Evolutionary conservation across 75 land plant species (phyloP).

Genomic region (Pinus taeda): DNA sequence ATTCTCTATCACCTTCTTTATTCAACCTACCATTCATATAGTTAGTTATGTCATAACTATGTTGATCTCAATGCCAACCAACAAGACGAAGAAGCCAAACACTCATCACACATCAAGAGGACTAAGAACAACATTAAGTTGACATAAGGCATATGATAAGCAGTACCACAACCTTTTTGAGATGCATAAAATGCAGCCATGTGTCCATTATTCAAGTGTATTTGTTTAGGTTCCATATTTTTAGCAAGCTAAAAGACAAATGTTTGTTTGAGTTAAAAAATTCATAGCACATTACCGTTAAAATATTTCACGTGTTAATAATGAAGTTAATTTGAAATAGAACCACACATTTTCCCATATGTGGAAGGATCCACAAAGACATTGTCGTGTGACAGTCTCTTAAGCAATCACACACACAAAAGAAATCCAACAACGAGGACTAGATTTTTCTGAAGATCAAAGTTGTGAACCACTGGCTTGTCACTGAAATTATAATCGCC

Average conservation of each 20-base stretch:
- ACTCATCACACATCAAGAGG: no score
- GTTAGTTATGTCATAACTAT: no score
- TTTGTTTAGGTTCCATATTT: slow-evolving; percentile 91
- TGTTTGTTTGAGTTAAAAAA: background rate
- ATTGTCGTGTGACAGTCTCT: slow-evolving; percentile 80
- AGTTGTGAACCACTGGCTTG: slow-evolving; percentile 84
- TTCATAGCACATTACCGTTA: no score
- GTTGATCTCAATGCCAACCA: no score
- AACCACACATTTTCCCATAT: slow-evolving; percentile 64
- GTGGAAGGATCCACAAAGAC: slow-evolving; percentile 84
- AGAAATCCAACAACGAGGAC: slow-evolving; percentile 88
- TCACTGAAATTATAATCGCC: slow-evolving; percentile 36
- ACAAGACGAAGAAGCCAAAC: no score
- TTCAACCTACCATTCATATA: no score
- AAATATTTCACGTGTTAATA: no score
- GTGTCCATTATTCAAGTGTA: slow-evolving; percentile 50
- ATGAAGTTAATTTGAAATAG: background rate
- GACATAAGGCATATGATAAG: no score
- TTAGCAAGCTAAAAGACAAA: slow-evolving; percentile 44
- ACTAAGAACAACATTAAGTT: no score
- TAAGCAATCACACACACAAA: slow-evolving; percentile 74
- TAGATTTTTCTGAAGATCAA: slow-evolving; percentile 72
- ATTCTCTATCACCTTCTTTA: no score
- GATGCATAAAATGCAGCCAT: no score
- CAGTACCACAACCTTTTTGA: no score